A percentile compares a stretch with the other conserved stretches of the same genome.
These are phyloP conservation scores for Podaxis rugospora DNA, from an alignment of 768 basidiomycete genomes.

Conservation along the genomic window DNA sequence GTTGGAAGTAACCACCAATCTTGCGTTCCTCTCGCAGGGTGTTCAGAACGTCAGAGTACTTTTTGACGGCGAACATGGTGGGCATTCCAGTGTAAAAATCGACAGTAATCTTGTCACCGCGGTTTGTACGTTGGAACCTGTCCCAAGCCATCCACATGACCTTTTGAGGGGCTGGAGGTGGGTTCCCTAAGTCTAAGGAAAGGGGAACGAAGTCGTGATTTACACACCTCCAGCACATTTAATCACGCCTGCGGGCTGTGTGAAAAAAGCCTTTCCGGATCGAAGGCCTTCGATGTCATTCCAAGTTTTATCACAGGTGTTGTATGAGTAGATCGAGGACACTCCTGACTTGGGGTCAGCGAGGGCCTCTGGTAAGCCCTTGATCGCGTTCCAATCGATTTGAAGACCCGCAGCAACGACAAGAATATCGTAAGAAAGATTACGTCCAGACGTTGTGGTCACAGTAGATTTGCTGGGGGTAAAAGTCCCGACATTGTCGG, in stretches of 20 bases:
- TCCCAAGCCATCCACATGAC: conserved; percentile 99
- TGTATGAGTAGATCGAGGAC: conserved; percentile 88
- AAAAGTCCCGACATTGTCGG: conserved; percentile 70
- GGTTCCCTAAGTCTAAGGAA: not conserved
- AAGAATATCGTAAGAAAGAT: conserved; percentile 76
- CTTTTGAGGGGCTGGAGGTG: conserved; percentile 69
- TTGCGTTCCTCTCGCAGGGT: conserved; percentile 72
- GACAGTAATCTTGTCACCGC: conserved; percentile 52
- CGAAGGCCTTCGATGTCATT: conserved; percentile 71
- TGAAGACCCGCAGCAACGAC: conserved; percentile 89
- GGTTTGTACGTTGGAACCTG: conserved; percentile 57
- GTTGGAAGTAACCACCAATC: conserved; percentile 75
- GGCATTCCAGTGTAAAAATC: conserved; percentile 91
- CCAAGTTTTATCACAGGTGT: conserved; percentile 89
- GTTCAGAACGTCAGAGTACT: conserved; percentile 88
- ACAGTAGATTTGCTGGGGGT: conserved; percentile 72
- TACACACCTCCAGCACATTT: conserved; percentile 86
- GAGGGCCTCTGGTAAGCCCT: conserved; percentile 72
- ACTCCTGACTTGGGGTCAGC: conserved; percentile 76
- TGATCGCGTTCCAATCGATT: conserved; percentile 75
- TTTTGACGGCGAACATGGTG: conserved; percentile 94
- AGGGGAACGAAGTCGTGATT: not conserved
- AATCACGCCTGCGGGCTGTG: conserved; percentile 87
- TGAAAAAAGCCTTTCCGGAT: conserved; percentile 85
- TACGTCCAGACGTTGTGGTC: conserved; percentile 64